A percentile compares a stretch with the other conserved stretches of the same genome.
Conservation (phyloP, 805 yeast species). For the Brettanomyces sp. region DNA sequence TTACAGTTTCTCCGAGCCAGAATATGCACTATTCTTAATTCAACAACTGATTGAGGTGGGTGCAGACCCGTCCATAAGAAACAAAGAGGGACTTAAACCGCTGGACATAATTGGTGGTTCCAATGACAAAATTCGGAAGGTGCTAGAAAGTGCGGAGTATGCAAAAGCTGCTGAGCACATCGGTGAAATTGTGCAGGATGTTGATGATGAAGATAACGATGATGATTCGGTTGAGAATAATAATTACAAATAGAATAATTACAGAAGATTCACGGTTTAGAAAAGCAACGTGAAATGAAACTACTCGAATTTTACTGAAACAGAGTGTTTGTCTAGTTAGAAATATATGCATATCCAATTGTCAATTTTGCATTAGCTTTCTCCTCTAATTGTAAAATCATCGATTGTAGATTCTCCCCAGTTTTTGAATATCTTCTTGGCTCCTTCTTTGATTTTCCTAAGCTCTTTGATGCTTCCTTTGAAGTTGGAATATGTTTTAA, state of each 20-base stretch:
- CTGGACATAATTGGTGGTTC: conserved; percentile 51
- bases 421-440: conserved; percentile 6
- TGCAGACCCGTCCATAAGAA: conserved; percentile 60
- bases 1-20: conserved; percentile 72
- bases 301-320: no score
- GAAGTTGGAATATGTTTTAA: conserved; percentile 8
- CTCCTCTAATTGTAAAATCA: conserved; percentile 4
- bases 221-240: background rate
- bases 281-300: no score
- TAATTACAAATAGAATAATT: background rate
- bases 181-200: conserved; percentile 29
- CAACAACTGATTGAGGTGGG: conserved; percentile 89
- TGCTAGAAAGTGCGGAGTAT: conserved; percentile 76
- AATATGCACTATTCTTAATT: conserved; percentile 68
- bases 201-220: conserved; percentile 24
- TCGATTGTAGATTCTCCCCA: conserved; percentile 8
- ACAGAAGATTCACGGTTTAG: background rate
- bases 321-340: no score
- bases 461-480: conserved; percentile 5
- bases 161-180: conserved; percentile 39
- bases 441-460: conserved; percentile 1
- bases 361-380: background rate
- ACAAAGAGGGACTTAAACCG: conserved; percentile 63
- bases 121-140: conserved; percentile 45
- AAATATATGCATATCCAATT: no score